A percentile compares a stretch with the other conserved stretches of the same genome.
Evolutionary conservation across 306 rosid genomes (phyloP).

Genomic region (Begonia loranthoides): DNA sequence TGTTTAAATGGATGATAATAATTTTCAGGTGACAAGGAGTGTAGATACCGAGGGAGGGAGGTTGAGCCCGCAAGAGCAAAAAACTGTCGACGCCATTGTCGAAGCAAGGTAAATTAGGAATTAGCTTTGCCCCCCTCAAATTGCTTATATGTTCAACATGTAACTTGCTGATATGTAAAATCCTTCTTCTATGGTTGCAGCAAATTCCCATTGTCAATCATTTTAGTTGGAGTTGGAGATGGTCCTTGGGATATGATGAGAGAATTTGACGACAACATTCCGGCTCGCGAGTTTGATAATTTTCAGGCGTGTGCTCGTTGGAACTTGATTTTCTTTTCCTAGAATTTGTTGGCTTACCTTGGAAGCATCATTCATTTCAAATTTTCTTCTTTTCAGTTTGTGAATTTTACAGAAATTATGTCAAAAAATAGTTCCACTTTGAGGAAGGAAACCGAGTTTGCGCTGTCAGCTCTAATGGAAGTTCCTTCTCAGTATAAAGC

Average conservation of each 20-base stretch:
- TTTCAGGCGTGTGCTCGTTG: slow-evolving; percentile 48
- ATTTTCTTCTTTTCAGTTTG: slow-evolving; percentile 46
- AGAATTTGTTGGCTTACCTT: too few relatives aligned
- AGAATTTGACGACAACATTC: slow-evolving; percentile 90
- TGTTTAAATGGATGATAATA: background rate
- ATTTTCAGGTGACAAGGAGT: slow-evolving; percentile 81
- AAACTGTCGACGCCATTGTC: slow-evolving; percentile 79
- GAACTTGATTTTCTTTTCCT: background rate
- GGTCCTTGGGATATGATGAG: slow-evolving; percentile 99
- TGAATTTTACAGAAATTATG: slow-evolving; percentile 79
- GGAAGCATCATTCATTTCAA: too few relatives aligned
- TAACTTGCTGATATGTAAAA: slow-evolving; percentile 10
- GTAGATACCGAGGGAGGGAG: slow-evolving; percentile 58
- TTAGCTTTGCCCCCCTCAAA: background rate
- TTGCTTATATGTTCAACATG: slow-evolving; percentile 5
- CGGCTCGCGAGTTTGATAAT: slow-evolving; percentile 78
- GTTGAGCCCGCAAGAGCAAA: slow-evolving; percentile 89
- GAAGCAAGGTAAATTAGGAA: slow-evolving; percentile 61
- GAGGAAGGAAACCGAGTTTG: slow-evolving; percentile 88
- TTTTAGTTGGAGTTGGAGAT: slow-evolving; percentile 96
- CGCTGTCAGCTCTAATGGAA: slow-evolving; percentile 92
- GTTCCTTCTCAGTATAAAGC: slow-evolving; percentile 96
- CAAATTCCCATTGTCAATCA: slow-evolving; percentile 81
- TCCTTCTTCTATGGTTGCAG: slow-evolving; percentile 25
- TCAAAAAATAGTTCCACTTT: slow-evolving; percentile 53